Conservation (phyloP, 495 filamentous ascomycete genomes). For the Penicillium arizonense region DNA sequence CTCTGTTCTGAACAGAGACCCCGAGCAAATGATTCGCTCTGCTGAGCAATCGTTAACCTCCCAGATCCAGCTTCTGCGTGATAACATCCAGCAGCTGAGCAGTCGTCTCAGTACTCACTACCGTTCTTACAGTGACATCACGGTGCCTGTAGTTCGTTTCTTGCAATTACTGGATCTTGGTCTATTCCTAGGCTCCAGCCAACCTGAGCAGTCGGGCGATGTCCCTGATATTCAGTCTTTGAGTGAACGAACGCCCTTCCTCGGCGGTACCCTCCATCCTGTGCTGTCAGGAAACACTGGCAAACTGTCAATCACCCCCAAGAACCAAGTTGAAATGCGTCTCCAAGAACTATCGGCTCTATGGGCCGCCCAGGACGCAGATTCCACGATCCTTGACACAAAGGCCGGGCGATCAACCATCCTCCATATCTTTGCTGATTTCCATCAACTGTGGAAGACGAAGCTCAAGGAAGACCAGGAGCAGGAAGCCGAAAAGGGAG, state of each 20-base stretch:
- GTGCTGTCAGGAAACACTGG: slow-evolving; percentile 14
- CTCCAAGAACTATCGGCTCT: slow-evolving; percentile 44
- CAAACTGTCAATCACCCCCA: slow-evolving; percentile 21
- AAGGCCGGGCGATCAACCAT: slow-evolving; percentile 29
- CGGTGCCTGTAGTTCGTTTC: slow-evolving; percentile 74
- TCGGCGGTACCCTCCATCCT: slow-evolving; percentile 48
- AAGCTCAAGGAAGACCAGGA: slow-evolving; percentile 71
- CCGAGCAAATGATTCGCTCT: slow-evolving; percentile 38
- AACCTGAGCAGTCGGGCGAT: slow-evolving; percentile 18
- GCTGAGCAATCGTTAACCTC: slow-evolving; percentile 15
- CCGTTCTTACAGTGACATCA: slow-evolving; percentile 80
- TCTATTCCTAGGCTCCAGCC: slow-evolving; percentile 54
- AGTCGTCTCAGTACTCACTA: slow-evolving; percentile 63
- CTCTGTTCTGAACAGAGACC: slow-evolving; percentile 56
- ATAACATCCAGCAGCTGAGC: slow-evolving; percentile 69
- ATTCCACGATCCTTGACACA: slow-evolving; percentile 30
- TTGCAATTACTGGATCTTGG: slow-evolving; percentile 78
- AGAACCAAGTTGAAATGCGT: slow-evolving; percentile 44
- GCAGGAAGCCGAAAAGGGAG: slow-evolving; percentile 64
- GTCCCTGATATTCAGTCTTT: slow-evolving; percentile 36
- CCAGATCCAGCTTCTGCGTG: slow-evolving; percentile 56
- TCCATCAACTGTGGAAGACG: slow-evolving; percentile 76
- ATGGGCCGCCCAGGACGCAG: slow-evolving; percentile 32
- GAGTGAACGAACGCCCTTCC: slow-evolving; percentile 59
- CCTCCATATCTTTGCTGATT: slow-evolving; percentile 56